Percentiles rank a stretch among this genome's conserved stretches.
Conservation (phyloP, 2,329 filamentous ascomycete genomes). For the Nemania abortiva region DNA sequence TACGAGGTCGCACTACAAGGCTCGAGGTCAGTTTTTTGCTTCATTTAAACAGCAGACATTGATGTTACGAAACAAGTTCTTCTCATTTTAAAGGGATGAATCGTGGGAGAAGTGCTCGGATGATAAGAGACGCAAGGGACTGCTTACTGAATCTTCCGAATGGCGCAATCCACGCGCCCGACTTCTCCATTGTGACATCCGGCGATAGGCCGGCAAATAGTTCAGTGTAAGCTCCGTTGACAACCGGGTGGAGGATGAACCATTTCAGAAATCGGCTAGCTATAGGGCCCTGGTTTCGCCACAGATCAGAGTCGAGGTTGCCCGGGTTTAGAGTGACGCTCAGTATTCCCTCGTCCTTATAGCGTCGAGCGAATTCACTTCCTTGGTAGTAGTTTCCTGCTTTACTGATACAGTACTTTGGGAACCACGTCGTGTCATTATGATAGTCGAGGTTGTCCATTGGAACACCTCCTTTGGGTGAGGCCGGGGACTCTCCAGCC, state of each 20-base stretch:
- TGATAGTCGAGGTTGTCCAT: conserved; percentile 36
- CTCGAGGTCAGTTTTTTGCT: neutral
- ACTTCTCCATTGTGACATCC: conserved; percentile 51
- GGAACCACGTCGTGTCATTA: neutral
- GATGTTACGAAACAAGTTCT: neutral
- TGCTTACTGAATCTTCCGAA: conserved; percentile 55
- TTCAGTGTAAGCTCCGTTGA: conserved; percentile 56
- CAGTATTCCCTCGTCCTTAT: conserved; percentile 43
- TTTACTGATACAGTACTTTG: conserved; percentile 42
- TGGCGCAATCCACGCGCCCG: conserved; percentile 54
- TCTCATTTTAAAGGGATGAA: neutral
- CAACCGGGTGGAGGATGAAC: conserved; percentile 30
- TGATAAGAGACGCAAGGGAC: neutral
- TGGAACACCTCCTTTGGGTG: neutral
- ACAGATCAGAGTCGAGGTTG: conserved; percentile 47
- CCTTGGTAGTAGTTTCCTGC: conserved; percentile 43
- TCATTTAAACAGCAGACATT: neutral
- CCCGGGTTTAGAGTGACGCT: conserved; percentile 48
- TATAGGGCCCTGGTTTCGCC: conserved; percentile 28
- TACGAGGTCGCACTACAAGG: conserved; percentile 40
- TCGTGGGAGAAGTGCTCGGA: neutral
- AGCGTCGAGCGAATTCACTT: conserved; percentile 44
- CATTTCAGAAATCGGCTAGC: conserved; percentile 18
- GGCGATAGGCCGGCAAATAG: conserved; percentile 55
- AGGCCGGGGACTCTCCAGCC: conserved; percentile 24